These are phyloP conservation scores for Knoxia roxburghii DNA, from an alignment of 257 asterid species.

Conservation along the genomic window DNA sequence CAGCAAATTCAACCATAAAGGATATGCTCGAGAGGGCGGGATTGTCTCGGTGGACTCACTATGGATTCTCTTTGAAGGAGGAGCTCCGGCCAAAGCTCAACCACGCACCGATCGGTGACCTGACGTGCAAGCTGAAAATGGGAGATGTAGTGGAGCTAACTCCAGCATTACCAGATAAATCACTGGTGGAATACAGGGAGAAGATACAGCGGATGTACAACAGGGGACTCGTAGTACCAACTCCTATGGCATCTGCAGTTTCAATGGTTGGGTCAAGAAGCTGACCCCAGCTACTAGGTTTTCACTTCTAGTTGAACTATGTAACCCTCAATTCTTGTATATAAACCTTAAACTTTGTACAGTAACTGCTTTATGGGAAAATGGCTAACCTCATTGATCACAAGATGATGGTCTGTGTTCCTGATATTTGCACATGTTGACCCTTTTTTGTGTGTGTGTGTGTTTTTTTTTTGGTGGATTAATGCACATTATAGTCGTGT, in stretches of 20 bases:
- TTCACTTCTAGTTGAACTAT: constrained; percentile 2
- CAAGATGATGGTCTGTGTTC: not conserved
- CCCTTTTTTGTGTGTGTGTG: too few relatives aligned
- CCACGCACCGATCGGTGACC: constrained; percentile 61
- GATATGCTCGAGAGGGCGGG: constrained; percentile 63
- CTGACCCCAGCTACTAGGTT: constrained; percentile 25
- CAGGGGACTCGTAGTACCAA: constrained; percentile 37
- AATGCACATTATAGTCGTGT: too few relatives aligned
- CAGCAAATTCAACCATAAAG: constrained; percentile 66
- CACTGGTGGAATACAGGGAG: constrained; percentile 68
- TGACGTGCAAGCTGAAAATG: constrained; percentile 71
- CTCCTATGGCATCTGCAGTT: constrained; percentile 27
- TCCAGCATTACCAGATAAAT: constrained; percentile 78
- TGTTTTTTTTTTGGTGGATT: too few relatives aligned
- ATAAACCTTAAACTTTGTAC: constrained; percentile 39
- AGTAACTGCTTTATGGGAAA: constrained; percentile 19
- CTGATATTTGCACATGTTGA: not conserved
- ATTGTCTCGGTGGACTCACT: constrained; percentile 54
- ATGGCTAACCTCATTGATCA: constrained; percentile 8
- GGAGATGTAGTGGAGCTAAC: constrained; percentile 92
- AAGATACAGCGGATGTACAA: constrained; percentile 94
- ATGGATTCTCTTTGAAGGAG: constrained; percentile 67
- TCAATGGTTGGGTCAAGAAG: constrained; percentile 46
- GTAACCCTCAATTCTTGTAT: constrained; percentile 34
- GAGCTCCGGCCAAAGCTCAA: constrained; percentile 82